Percentiles rank a stretch among this genome's conserved stretches.
Conservation (phyloP, 352 stramenopile genomes). For the Phytophthora pseudosyringae region DNA sequence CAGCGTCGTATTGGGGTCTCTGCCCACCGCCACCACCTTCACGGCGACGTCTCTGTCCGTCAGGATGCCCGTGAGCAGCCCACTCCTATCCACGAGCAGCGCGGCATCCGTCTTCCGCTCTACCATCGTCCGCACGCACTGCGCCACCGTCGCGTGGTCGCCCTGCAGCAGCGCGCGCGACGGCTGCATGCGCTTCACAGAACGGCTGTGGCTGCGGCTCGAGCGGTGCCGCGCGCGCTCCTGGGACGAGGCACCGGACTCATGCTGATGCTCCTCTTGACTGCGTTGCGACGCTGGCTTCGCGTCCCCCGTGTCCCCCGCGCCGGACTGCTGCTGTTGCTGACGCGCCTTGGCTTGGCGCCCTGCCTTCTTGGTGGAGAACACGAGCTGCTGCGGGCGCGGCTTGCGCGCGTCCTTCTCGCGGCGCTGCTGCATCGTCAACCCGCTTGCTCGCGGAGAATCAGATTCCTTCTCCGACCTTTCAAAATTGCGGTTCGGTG, state of each 20-base stretch:
- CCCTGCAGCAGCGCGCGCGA: slow-evolving; percentile 75
- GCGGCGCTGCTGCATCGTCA: slow-evolving; percentile 31
- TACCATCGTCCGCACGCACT: slow-evolving; percentile 87
- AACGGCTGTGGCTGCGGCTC: slow-evolving; percentile 34
- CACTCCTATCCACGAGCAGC: slow-evolving; percentile 90
- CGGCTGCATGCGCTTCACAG: slow-evolving; percentile 67
- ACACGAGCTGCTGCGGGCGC: slow-evolving; percentile 56
- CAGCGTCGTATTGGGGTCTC: slow-evolving; percentile 76
- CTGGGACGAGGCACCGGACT: slow-evolving; percentile 12
- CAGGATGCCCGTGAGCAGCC: slow-evolving; percentile 94
- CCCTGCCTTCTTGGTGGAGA: slow-evolving; percentile 69
- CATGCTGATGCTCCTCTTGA: slow-evolving; percentile 17
- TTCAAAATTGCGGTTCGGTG: slow-evolving; percentile 11
- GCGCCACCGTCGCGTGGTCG: slow-evolving; percentile 71
- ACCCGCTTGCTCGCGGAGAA: slow-evolving; percentile 4
- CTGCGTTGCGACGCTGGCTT: slow-evolving; percentile 12
- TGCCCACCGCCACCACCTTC: slow-evolving; percentile 91
- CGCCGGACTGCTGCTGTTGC: slow-evolving; percentile 7
- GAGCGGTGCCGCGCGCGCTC: slow-evolving; percentile 26
- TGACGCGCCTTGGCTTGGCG: slow-evolving; percentile 38
- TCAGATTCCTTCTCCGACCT: slow-evolving; percentile 28
- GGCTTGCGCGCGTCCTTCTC: slow-evolving; percentile 36
- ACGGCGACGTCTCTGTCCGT: slow-evolving; percentile 96
- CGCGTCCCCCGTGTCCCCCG: slow-evolving; percentile 11
- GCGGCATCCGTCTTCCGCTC: slow-evolving; percentile 93